Evolutionary conservation across 1,284 basidiomycete species (phyloP).

Genomic region (Trichosporon sp.): DNA sequence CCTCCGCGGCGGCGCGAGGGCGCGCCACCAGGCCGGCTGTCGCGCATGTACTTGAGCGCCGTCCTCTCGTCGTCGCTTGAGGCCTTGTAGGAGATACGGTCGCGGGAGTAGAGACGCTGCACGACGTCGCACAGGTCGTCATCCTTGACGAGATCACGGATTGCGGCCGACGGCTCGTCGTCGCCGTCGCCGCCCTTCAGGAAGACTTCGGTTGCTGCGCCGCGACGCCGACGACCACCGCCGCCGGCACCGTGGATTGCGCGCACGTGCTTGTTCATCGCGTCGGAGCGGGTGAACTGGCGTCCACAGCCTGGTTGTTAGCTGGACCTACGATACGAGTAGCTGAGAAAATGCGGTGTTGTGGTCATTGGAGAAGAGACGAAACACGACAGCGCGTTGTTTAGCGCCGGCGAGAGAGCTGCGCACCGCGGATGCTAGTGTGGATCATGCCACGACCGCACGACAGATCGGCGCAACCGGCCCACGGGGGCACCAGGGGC

Average conservation of each 20-base stretch:
- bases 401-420: not conserved
- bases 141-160: slow-evolving; percentile 32
- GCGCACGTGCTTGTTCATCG: slow-evolving; percentile 65
- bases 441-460: not conserved
- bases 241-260: slow-evolving; percentile 36
- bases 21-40: slow-evolving; percentile 28
- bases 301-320: slow-evolving; percentile 78
- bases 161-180: slow-evolving; percentile 28
- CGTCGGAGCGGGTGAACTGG: slow-evolving; percentile 93
- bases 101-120: slow-evolving; percentile 26
- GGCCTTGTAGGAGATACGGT: slow-evolving; percentile 24
- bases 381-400: not conserved
- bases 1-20: slow-evolving; percentile 27
- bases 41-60: slow-evolving; percentile 30
- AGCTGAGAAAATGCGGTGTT: not conserved
- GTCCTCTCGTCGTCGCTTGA: slow-evolving; percentile 27
- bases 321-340: too few relatives aligned
- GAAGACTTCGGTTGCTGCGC: slow-evolving; percentile 15
- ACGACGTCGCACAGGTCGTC: slow-evolving; percentile 33
- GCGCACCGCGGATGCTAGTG: too few relatives aligned
- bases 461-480: not conserved
- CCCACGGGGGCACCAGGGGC: not conserved
- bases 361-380: too few relatives aligned
- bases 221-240: slow-evolving; percentile 2
- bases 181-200: slow-evolving; percentile 17